Evolutionary conservation across 2,329 filamentous ascomycete species (phyloP), one percentile per base, ranked within the genome.

Genomic region (Ophidiomyces ophidiicola): DNA sequence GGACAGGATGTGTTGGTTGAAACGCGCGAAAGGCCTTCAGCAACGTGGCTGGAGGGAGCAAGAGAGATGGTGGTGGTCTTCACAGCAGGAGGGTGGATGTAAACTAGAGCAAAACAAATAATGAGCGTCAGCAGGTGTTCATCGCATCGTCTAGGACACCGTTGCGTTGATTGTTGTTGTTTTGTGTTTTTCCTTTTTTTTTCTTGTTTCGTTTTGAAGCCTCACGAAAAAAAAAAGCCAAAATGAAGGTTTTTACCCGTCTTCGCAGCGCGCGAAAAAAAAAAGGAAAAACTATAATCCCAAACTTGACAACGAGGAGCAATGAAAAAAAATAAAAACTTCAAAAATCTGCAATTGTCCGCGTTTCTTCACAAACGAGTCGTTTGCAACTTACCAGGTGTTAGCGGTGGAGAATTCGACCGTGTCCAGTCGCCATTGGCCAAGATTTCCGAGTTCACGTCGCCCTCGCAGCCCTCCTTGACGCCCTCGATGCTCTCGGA

Each of bases 381-480:
- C 15, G 17, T 29, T 35, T 29, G 11, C 18, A 19, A 75, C 84
- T 68, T 79, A 93, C 85, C 77, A 74, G 87, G 86, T 53, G 85
- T 92, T 74, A 93, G 76, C 17, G 85, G 84, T 36, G 87, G 86
- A 21, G 87, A 93, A 43, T 74, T 73, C 44, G 77, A 80, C 57
- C 72, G 77, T 42, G 80, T 70, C 80, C 84, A 92, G 52, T 88
- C 82, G 47, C 81, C 69, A 47, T 69, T 70, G 37, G 82, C 75
- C 41, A 88, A 71, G 46, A 78, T 77, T 63, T 90, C 83, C 14
- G 75, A 72, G 51, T 78, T 72, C 15, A 78, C 71, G 45, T 83
- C 80, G 32, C 72, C 69, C 52, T 88, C 79, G 48, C 80, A 76
- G 19, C 72, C 72, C 48, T 83, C 71, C 69, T 87, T 86, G 50